Percentiles rank a stretch among this genome's conserved stretches.
phyloP scores from a whole-genome alignment of 495 filamentous ascomycete species.

The Daldinia caldariorum region DNA sequence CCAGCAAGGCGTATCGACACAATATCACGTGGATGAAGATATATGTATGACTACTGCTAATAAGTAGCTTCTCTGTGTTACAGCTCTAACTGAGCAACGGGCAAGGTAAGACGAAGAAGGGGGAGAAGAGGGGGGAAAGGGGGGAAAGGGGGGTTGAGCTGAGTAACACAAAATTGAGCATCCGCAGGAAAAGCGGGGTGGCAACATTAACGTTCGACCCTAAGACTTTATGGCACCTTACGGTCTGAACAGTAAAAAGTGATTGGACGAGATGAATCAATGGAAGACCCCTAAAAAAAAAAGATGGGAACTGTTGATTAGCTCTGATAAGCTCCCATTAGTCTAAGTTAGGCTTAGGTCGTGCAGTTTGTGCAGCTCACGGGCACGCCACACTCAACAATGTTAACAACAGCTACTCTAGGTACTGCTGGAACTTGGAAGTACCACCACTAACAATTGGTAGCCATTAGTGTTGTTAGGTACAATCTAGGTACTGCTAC shows the following conservation, averaged over 20 bases:
- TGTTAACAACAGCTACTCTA: neutral
- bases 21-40: slow-evolving; percentile 25
- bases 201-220: slow-evolving; percentile 36
- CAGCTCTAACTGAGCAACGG: neutral
- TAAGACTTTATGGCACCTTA: slow-evolving; percentile 10
- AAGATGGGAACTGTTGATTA: neutral
- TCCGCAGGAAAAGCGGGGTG: slow-evolving; percentile 27
- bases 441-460: neutral
- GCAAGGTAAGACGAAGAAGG: neutral
- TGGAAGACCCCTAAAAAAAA: slow-evolving; percentile 22
- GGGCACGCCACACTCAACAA: slow-evolving; percentile 15
- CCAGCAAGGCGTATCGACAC: neutral
- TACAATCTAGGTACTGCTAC: slow-evolving; percentile 5
- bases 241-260: slow-evolving; percentile 12
- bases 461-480: neutral
- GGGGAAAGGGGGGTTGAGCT: no score
- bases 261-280: slow-evolving; percentile 38
- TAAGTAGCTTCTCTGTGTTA: neutral
- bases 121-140: neutral
- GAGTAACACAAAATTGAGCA: slow-evolving; percentile 24
- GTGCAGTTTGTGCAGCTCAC: neutral
- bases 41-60: slow-evolving; percentile 18
- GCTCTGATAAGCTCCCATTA: slow-evolving; percentile 15
- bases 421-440: no score
- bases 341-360: slow-evolving; percentile 23